Conservation (phyloP, 306 rosid genomes). For the Quercus glauca region DNA sequence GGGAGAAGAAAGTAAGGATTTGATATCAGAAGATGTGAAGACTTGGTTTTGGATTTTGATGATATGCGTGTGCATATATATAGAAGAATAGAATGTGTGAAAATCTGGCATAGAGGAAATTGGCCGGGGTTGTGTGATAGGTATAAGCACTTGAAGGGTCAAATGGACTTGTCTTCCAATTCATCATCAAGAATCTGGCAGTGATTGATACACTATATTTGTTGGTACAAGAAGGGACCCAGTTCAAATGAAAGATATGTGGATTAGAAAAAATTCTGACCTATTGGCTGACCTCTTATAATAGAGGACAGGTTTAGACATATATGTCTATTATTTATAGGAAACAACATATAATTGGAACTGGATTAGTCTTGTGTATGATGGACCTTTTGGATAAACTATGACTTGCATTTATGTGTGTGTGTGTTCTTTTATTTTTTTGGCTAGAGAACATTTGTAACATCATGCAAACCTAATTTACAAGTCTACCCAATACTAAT, state of each 20-base stretch:
- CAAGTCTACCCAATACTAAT: no score
- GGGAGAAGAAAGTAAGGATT: background rate
- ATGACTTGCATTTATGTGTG: no score
- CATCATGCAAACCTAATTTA: no score
- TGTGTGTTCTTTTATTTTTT: no score
- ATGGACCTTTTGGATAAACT: no score
- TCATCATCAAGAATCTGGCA: background rate
- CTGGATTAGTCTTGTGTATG: background rate
- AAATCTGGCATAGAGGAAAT: background rate
- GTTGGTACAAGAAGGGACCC: background rate
- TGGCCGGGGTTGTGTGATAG: constrained; percentile 2
- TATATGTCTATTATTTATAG: background rate
- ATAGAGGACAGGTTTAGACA: background rate
- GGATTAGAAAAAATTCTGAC: background rate
- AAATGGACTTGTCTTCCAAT: constrained; percentile 24
- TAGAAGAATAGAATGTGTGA: no score
- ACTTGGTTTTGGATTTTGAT: background rate
- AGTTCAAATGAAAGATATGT: background rate
- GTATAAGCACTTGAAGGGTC: constrained; percentile 2
- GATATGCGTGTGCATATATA: background rate
- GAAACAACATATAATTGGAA: background rate
- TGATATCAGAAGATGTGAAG: background rate
- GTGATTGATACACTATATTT: background rate
- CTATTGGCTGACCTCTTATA: background rate
- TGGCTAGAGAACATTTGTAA: no score